Conservation (phyloP, 2,329 filamentous ascomycete genomes). For the Emydomyces testavorans region DNA sequence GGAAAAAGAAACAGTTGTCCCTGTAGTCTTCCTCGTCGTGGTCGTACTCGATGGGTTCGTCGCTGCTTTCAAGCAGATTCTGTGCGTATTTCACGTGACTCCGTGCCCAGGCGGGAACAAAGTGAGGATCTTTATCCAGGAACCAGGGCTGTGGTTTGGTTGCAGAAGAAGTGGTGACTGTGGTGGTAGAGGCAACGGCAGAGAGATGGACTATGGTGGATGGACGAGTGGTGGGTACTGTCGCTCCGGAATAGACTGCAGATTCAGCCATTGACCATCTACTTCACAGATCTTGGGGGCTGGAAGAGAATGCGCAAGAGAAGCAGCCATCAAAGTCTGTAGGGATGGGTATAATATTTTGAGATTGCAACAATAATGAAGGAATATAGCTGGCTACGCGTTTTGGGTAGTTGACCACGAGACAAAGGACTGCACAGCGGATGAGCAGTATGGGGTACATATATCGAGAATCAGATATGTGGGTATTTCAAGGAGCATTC, state of each 20-base stretch:
- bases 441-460: not conserved
- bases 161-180: not conserved
- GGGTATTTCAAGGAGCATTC: not conserved
- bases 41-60: constrained; percentile 35
- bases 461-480: too few relatives aligned
- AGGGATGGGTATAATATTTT: not conserved
- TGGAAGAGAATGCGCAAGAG: not conserved
- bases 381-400: not conserved
- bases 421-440: not conserved
- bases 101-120: constrained; percentile 32
- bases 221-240: constrained; percentile 5
- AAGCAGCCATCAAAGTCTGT: constrained; percentile 11
- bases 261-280: constrained; percentile 13
- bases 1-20: constrained; percentile 36
- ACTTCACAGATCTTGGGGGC: not conserved
- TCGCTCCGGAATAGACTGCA: constrained; percentile 1
- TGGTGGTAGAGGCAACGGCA: not conserved
- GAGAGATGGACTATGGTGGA: not conserved
- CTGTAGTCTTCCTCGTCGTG: constrained; percentile 33
- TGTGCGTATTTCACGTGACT: constrained; percentile 30
- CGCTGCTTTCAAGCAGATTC: constrained; percentile 30
- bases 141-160: constrained; percentile 3
- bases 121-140: constrained; percentile 15
- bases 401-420: constrained; percentile 10
- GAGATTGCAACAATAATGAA: not conserved